Evolutionary conservation across 441 rosid species (phyloP), one percentile per base, ranked within the genome.

Genomic region (Gossypium davidsonii): DNA sequence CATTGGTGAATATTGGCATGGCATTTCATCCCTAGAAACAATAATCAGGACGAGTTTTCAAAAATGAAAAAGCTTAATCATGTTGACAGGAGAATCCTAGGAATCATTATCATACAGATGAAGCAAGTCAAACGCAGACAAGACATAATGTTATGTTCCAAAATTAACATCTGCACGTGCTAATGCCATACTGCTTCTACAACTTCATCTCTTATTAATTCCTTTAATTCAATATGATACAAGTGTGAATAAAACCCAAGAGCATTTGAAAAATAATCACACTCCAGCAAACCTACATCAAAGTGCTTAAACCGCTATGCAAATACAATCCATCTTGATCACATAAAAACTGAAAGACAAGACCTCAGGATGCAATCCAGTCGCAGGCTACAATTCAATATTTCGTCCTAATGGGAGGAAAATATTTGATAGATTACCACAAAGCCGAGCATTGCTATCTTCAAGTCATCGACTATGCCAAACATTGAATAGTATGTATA

Each of bases 1-100:
- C 97, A 91, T 91, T n/a, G 97, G 99, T 56, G 98, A 95, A 80
- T 93, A 91, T 72, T 95, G 96, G 78, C 88, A 73, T 11, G 92
- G 66, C 83, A 91, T 69, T 58, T 92, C 99, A 81, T 95, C 98
- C 88, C 97, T 95, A 80, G 37, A 78, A 76, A 71, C 46, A 71
- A 70, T 18, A 37, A 15, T 10, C 71, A 26, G 31, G 25, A 48
- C 20, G 4, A 65, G 64, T 14, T 68, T 51, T 4, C 21, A 31
- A 48, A 49, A 21, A 67, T n/a, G 14, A 10, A 68, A 28, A 68
- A 48, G 4, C n/a, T 9, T 68, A 10, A 51, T 51, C 72, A 68
- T 7, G 11, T 14, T 17, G 9, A 49, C 39, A 0, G 14, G 9
- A 17, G 62, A 31, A 69, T 52, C n/a, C 6, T 2, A 31, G 61